phyloP scores from a whole-genome alignment of 75 land plant genomes.

The Pinus taeda region DNA sequence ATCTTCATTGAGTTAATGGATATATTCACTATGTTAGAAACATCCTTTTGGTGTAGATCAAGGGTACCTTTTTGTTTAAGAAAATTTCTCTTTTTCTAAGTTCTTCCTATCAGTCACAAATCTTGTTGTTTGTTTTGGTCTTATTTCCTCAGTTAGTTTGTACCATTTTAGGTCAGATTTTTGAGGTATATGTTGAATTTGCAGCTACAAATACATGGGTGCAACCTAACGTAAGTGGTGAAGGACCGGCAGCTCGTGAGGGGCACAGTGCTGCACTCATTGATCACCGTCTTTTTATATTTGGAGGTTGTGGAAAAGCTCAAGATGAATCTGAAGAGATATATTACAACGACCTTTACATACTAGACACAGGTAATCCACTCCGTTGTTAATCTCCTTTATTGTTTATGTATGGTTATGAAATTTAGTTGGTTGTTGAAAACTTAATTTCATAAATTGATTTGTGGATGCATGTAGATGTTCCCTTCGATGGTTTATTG shows the following conservation, averaged over 20 bases:
- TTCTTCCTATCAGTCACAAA: not conserved
- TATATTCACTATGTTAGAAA: not conserved
- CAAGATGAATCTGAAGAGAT: constrained; percentile 48
- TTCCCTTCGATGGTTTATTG: not conserved
- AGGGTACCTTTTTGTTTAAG: not conserved
- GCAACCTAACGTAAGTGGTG: constrained; percentile 60
- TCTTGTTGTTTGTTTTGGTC: not conserved
- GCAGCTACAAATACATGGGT: constrained; percentile 83
- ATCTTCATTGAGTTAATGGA: not conserved
- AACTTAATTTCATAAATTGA: not conserved
- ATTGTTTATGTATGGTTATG: not conserved
- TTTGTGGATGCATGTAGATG: too few species aligned
- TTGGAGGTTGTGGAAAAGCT: constrained; percentile 95
- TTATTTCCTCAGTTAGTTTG: not conserved
- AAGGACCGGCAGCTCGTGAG: constrained; percentile 82
- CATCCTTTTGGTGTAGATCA: not conserved
- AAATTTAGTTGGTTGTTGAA: not conserved
- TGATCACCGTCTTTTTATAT: constrained; percentile 66
- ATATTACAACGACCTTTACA: constrained; percentile 85
- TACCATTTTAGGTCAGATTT: constrained; percentile 9
- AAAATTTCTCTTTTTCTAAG: not conserved
- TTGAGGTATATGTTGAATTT: not conserved
- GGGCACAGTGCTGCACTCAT: constrained; percentile 90
- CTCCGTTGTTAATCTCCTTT: not conserved
- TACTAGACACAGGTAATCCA: constrained; percentile 66